Conservation (phyloP, 805 yeast genomes). For the Myxozyma mucilagina region DNA sequence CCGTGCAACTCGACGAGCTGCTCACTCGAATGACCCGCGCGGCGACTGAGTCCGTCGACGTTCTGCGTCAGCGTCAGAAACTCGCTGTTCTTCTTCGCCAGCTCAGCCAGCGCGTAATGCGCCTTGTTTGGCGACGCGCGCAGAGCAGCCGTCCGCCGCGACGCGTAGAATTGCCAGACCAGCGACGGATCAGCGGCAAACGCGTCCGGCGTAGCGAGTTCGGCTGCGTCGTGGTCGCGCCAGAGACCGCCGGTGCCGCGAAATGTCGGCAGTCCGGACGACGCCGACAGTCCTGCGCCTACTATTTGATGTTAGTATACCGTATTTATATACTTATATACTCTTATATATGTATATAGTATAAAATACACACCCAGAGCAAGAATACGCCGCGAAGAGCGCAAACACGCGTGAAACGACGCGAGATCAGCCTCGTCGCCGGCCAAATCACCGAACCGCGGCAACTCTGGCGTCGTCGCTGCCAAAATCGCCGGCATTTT, state of each 20-base stretch:
- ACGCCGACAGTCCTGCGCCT: conserved; percentile 81
- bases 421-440: conserved; percentile 32
- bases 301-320: conserved; percentile 14
- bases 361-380: conserved; percentile 36
- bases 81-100: conserved; percentile 49
- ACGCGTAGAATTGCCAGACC: conserved; percentile 84
- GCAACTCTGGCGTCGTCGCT: conserved; percentile 2
- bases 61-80: conserved; percentile 78
- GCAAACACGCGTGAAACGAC: conserved; percentile 41
- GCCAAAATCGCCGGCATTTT: conserved; percentile 3
- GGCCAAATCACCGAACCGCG: conserved; percentile 10
- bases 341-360: too few relatives aligned
- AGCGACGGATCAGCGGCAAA: conserved; percentile 78
- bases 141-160: conserved; percentile 64
- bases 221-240: conserved; percentile 75
- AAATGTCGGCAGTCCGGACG: conserved; percentile 75
- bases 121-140: conserved; percentile 71
- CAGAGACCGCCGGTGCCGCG: conserved; percentile 74
- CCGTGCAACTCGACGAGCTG: conserved; percentile 78
- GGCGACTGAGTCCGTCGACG: conserved; percentile 57
- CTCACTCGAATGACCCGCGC: conserved; percentile 60
- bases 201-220: conserved; percentile 90
- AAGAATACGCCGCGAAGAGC: conserved; percentile 39
- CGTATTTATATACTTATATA: too few relatives aligned
- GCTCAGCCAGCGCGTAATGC: conserved; percentile 65